Evolutionary conservation across 176 grass and related monocot species (phyloP), one percentile per base, ranked within the genome.

Genomic region (Tuctoria greenei): DNA sequence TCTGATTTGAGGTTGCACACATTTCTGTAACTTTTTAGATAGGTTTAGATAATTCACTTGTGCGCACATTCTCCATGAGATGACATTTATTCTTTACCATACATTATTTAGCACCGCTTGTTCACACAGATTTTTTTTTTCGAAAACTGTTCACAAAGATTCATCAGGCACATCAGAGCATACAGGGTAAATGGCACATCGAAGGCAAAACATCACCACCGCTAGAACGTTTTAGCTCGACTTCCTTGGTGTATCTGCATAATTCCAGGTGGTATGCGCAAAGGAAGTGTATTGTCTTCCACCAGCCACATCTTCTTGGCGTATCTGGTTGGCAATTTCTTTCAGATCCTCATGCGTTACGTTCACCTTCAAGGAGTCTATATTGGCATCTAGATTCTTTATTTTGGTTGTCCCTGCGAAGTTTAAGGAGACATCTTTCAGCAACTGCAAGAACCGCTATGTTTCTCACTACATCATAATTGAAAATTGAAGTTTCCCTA

Each of bases 401-500:
- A 88, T 88, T 76, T 90, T 93, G 28, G 91, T 93, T 65, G 91
- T 93, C 31, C 88, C 91, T 93, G 54, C 38, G 52, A 83, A 87
- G 74, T 67, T 67, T 38, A 28, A 67, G 20, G 74, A 45, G 12
- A 16, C 49, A 36, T 61, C 39, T 68, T 7, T 74, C 58, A 88
- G 60, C 67, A 67, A 70, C 4, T 1, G 0, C 50, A 54, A 49
- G 15, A 4, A 49, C 3, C 2, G 6, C 50, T 21, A 50, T 6
- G 15, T 54, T 51, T n/a, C 50, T 9, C 18, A 26, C 2, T 26
- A 13, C 3, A 10, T 1, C 23, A 26, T 4, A 58, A 26, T 26
- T 58, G 8, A 13, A 26, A 58, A 24, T 1, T 0, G 10, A 45
- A 57, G 1, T 2, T 20, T 55, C 10, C 52, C 52, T 55, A 23